phyloP scores from a whole-genome alignment of 2,329 filamentous ascomycete species.

The Dactylella cylindrospora region DNA sequence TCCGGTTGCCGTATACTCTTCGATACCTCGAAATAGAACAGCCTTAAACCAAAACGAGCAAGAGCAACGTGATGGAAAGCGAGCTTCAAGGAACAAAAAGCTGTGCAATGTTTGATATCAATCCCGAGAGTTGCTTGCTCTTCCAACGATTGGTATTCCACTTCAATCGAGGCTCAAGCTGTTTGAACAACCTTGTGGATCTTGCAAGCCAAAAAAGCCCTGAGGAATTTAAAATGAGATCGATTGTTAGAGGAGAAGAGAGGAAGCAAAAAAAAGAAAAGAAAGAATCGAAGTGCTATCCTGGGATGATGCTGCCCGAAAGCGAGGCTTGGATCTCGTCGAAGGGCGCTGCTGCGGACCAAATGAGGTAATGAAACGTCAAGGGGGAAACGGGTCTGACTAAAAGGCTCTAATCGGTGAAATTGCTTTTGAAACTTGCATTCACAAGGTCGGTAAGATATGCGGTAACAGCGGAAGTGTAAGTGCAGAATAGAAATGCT shows the following conservation, averaged over 20 bases:
- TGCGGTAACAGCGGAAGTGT: background rate
- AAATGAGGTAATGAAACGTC: conserved; percentile 43
- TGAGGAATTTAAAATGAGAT: too few species aligned
- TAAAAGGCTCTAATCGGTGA: conserved; percentile 18
- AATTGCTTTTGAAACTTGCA: conserved; percentile 33
- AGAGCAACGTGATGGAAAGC: conserved; percentile 28
- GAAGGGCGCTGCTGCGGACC: conserved; percentile 36
- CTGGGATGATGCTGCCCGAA: conserved; percentile 17
- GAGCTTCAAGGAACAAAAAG: conserved; percentile 17
- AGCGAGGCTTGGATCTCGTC: conserved; percentile 42
- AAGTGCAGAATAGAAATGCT: background rate
- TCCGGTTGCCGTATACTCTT: too few species aligned
- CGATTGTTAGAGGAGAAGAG: background rate
- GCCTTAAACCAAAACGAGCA: too few species aligned
- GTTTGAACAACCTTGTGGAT: too few species aligned
- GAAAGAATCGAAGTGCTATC: background rate
- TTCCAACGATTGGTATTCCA: too few species aligned
- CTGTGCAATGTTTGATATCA: conserved; percentile 27
- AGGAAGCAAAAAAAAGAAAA: background rate
- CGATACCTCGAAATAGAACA: conserved; percentile 42
- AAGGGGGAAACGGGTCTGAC: conserved; percentile 40
- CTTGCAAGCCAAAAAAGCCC: too few species aligned
- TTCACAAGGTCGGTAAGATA: conserved; percentile 6
- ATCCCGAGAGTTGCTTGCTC: conserved; percentile 10
- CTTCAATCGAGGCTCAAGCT: too few species aligned